Evolutionary conservation across 441 rosid genomes (phyloP), one percentile per base, ranked within the genome.

Genomic region (Iberis amara): DNA sequence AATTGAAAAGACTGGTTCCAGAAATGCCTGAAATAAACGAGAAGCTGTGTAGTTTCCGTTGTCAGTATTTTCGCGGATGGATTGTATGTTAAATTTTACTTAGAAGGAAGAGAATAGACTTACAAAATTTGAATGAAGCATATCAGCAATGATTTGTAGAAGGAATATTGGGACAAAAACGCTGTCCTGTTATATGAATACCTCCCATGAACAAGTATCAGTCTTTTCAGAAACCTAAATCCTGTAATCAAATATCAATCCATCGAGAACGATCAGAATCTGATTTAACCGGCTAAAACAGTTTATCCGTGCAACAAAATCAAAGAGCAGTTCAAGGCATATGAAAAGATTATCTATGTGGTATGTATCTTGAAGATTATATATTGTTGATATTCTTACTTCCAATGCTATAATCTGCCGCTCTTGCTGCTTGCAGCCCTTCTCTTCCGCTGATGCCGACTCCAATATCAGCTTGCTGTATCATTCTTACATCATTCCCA

Each of bases 401-500:
- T 65, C 97, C 99, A 64, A 87, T 85, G 63, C 96, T 87, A 70
- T 94, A 89, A 72, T 94, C 99, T 47, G 97, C 97, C 47, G 99
- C 99, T 68, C 96, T 85, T 28, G 97, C 97, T 64, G 99, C 99
- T 76, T 89, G 99, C 63, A 89, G 73, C 30, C 99, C 97, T 77
- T 94, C 97, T 78, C 97, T 87, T 64, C 97, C 96, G 52, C 99
- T 94, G 59, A 94, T 94, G 64, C 99, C 96, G 55, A 86, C 94
- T 36, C 99, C 96, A 26, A 94, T 86, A 59, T 86, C 99, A 55
- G 99, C 96, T 75, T 89, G 91, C 53, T 94, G 97, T 67, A 94
- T 94, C 99, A 94, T 94, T 75, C 95, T 79, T 73, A 94, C 96
- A 76, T 94, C 99, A 82, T 94, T 89, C 53, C 99, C 99, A 61